Base-by-base conservation (phyloP, 2,329 filamentous ascomycete genomes). In the Scedosporium boydii region DNA sequence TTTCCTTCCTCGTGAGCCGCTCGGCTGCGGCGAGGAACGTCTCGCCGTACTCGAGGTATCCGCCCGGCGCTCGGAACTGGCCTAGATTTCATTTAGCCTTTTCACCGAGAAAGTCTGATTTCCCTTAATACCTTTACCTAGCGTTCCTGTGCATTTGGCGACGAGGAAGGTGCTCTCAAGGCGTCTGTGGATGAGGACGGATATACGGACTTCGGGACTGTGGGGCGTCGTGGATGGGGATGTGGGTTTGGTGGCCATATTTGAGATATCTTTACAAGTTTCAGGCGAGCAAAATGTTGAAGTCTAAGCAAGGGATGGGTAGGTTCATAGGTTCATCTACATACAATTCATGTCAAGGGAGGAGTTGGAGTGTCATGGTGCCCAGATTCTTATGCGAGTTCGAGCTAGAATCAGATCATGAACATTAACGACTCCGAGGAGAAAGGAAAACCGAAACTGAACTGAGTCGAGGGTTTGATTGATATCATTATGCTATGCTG, bases 11-110 rank as follows among this genome's bases (percentile, higher is more conserved):
- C 0, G 83, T 77, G 72, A 93, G 90, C 3, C 90, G 81, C 58
- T 75, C 79, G 0, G 88, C 88, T 63, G 89, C 91, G 0, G 73
- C 71, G 21, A 84, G 76, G 44, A 85, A 79, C 1, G 77, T 77
- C 70, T 93, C 90, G 65, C 82, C 82, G 63, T 83, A 82, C 64
- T 93, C 90, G 14, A 92, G 80, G 67, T 93, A 89, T 0, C 90
- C 90, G 23, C 90, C 89, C 0, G 90, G 88, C 10, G 91, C 81
- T 57, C 85, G 86, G 75, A 81, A 85, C 0, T 82, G 85, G 1
- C 83, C 86, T 82, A 29, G 9, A 64, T 65, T 2, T 65, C 66
- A 55, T 59, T n/a, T 18, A 48, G 38, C 34, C 34, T 38, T 38
- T 38, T 3, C 9, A 14, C 1, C 12, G 6, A 34, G 10, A 9